Evolutionary conservation across 176 grass and related monocot genomes (phyloP).

Genomic region (Phoenix roebelenii): DNA sequence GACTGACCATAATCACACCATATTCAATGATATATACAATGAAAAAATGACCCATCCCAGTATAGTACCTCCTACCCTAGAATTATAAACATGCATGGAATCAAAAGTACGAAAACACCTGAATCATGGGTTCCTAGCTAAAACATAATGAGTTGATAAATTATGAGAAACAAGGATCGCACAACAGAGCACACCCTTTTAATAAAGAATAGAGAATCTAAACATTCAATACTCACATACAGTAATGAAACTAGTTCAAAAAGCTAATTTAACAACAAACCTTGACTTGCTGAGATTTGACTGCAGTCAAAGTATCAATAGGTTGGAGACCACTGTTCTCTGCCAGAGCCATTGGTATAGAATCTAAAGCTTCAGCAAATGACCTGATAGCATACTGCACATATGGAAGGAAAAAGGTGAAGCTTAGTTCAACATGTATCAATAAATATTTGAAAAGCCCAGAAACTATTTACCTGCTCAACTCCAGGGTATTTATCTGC

Average conservation of each 20-base stretch:
- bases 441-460: conserved; percentile 2
- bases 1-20: too few relatives aligned
- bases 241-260: not conserved
- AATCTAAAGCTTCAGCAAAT: conserved; percentile 77
- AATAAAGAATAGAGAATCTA: too few relatives aligned
- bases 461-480: conserved; percentile 53
- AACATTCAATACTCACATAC: conserved; percentile 27
- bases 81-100: too few relatives aligned
- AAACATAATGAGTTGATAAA: too few relatives aligned
- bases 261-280: conserved; percentile 14
- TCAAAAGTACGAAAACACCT: too few relatives aligned
- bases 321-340: conserved; percentile 80
- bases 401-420: conserved; percentile 11
- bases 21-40: too few relatives aligned
- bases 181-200: too few relatives aligned
- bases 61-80: too few relatives aligned
- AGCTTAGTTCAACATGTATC: not conserved
- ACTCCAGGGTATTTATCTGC: conserved; percentile 63
- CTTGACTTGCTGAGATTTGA: conserved; percentile 87
- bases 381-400: conserved; percentile 88
- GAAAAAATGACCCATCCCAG: too few relatives aligned
- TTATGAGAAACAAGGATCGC: too few relatives aligned
- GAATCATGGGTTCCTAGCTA: too few relatives aligned
- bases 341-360: conserved; percentile 69
- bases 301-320: conserved; percentile 66